Conservation (phyloP, 192 early-diverging fungal species). For the Dissophora globulifera region DNA sequence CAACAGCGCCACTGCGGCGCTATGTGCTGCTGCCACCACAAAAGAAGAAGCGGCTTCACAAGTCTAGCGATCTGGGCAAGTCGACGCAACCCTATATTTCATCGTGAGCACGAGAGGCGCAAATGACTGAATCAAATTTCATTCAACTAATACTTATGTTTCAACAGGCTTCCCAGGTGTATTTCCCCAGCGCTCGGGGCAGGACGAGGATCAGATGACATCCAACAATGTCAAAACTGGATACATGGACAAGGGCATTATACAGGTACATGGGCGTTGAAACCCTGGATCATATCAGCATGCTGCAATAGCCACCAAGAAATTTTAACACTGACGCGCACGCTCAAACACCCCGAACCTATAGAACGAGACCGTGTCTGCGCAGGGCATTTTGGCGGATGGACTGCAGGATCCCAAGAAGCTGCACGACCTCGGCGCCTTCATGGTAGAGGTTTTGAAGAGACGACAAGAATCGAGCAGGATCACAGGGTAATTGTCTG, state of each 20-base stretch:
- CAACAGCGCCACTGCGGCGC: slow-evolving; percentile 51
- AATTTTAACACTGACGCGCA: too few relatives aligned
- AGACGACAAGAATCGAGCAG: slow-evolving; percentile 40
- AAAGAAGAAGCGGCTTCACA: slow-evolving; percentile 47
- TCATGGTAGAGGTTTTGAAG: slow-evolving; percentile 57
- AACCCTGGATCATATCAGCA: background rate
- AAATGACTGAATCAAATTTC: too few relatives aligned
- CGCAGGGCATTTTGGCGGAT: slow-evolving; percentile 61
- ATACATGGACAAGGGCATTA: slow-evolving; percentile 63
- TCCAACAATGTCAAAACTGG: slow-evolving; percentile 74
- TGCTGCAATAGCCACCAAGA: too few relatives aligned
- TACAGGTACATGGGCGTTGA: slow-evolving; percentile 12
- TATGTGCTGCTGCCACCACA: slow-evolving; percentile 60
- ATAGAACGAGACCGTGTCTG: slow-evolving; percentile 64
- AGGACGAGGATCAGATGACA: slow-evolving; percentile 68
- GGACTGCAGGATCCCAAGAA: slow-evolving; percentile 60
- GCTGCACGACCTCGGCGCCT: slow-evolving; percentile 58
- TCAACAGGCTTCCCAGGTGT: slow-evolving; percentile 67
- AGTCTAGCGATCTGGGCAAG: slow-evolving; percentile 54
- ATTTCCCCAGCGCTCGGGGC: slow-evolving; percentile 62
- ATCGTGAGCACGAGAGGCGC: too few relatives aligned
- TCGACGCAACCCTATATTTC: too few relatives aligned
- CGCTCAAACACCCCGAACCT: too few relatives aligned
- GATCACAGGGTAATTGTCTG: slow-evolving; percentile 25
- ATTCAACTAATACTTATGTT: too few relatives aligned